Evolutionary conservation across 169 alveolate species (phyloP).

Genomic region (Babesia sp.): DNA sequence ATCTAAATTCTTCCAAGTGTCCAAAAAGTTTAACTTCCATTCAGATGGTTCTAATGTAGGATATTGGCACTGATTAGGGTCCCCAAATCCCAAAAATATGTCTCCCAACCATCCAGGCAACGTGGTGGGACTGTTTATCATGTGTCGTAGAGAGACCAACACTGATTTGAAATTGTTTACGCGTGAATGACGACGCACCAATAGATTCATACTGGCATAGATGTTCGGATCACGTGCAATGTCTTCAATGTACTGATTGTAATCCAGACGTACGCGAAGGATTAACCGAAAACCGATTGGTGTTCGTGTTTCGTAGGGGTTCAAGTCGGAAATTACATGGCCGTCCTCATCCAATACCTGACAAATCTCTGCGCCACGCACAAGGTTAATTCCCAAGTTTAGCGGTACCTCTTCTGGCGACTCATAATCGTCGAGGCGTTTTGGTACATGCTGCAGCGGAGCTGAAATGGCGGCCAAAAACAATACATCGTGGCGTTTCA

Average conservation of each 20-base stretch:
- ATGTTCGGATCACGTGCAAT: constrained; percentile 78
- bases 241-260: constrained; percentile 79
- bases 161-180: constrained; percentile 88
- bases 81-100: constrained; percentile 70
- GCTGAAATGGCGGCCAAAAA: constrained; percentile 46
- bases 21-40: constrained; percentile 22
- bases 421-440: constrained; percentile 39
- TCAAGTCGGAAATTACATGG: constrained; percentile 62
- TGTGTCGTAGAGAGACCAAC: constrained; percentile 79
- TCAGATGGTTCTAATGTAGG: constrained; percentile 27
- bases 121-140: constrained; percentile 76
- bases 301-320: constrained; percentile 66
- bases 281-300: constrained; percentile 71
- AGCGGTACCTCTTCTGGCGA: constrained; percentile 49
- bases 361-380: constrained; percentile 60
- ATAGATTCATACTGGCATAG: constrained; percentile 80
- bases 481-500: constrained; percentile 49
- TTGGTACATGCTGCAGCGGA: constrained; percentile 25
- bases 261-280: constrained; percentile 78
- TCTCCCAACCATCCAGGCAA: constrained; percentile 70
- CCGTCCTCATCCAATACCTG: constrained; percentile 72
- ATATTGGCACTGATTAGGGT: constrained; percentile 53
- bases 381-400: constrained; percentile 45
- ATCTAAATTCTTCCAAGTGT: constrained; percentile 37
- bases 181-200: constrained; percentile 85